Evolutionary conservation across 176 grass and related monocot genomes (phyloP).

Genomic region (Raddia distichophylla): DNA sequence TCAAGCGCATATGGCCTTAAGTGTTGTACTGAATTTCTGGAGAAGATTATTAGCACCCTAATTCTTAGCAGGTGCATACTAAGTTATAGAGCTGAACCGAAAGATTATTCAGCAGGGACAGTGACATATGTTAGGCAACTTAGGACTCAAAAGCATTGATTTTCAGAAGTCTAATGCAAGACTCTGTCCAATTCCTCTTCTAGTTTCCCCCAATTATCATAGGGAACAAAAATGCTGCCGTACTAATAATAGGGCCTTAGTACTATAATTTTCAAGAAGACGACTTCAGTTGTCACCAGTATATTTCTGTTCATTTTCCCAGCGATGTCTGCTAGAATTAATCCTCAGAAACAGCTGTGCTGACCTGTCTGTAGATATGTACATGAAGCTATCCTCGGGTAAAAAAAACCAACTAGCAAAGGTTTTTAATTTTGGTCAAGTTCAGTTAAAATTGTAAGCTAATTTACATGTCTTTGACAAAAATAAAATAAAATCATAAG

Average conservation of each 20-base stretch:
- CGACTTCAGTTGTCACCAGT: neutral
- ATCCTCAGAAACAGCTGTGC: neutral
- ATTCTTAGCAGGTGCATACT: neutral
- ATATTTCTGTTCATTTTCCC: neutral
- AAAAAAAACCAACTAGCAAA: neutral
- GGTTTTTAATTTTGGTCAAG: neutral
- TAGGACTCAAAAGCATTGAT: neutral
- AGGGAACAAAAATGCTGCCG: neutral
- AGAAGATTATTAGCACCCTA: constrained; percentile 1
- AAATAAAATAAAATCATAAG: neutral
- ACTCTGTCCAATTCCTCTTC: neutral
- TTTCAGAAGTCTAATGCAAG: neutral
- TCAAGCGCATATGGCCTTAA: neutral
- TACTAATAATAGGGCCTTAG: neutral
- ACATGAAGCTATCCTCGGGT: neutral
- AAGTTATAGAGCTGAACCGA: neutral
- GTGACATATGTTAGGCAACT: neutral
- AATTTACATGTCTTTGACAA: neutral
- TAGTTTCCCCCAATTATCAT: neutral
- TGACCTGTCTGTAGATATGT: neutral
- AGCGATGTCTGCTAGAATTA: neutral
- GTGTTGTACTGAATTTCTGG: too few species aligned
- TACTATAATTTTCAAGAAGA: neutral
- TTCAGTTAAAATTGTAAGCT: neutral
- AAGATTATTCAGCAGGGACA: neutral